These are phyloP conservation scores for Fusarium miscanthi DNA, from an alignment of 2,329 filamentous ascomycete species.

Conservation along the genomic window DNA sequence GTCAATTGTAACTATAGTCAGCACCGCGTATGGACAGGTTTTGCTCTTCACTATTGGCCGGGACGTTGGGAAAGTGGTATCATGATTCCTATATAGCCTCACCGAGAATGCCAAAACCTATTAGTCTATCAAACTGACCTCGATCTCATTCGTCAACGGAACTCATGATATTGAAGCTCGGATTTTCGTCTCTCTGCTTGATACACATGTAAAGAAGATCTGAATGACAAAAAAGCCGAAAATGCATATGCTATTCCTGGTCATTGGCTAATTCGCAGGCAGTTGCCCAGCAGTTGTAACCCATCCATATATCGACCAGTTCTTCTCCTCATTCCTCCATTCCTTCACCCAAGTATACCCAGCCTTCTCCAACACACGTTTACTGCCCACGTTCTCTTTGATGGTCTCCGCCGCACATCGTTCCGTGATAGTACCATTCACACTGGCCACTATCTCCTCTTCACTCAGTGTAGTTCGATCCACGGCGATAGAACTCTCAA, in stretches of 20 bases:
- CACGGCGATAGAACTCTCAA: neutral
- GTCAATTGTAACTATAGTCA: neutral
- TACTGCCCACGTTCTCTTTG: neutral
- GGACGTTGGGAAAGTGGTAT: accelerated
- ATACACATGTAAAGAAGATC: neutral
- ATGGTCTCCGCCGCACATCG: conserved; percentile 6
- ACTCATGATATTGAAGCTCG: neutral
- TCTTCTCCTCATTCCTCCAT: conserved; percentile 11
- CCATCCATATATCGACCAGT: conserved; percentile 20
- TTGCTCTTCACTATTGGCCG: accelerated
- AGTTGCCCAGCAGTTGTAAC: neutral
- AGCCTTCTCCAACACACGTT: conserved; percentile 4
- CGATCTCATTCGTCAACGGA: neutral
- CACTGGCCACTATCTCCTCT: neutral
- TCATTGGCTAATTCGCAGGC: neutral
- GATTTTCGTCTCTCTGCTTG: neutral
- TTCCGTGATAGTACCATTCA: neutral
- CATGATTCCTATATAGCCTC: accelerated
- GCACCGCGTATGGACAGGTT: accelerated
- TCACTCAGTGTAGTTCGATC: neutral
- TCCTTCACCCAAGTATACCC: neutral
- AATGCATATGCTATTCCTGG: accelerated
- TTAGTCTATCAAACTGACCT: neutral
- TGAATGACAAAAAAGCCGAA: accelerated
- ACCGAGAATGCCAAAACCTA: accelerated